Evolutionary conservation across 805 yeast genomes (phyloP), one percentile per base, ranked within the genome.

Genomic region (Candida insectalens): DNA sequence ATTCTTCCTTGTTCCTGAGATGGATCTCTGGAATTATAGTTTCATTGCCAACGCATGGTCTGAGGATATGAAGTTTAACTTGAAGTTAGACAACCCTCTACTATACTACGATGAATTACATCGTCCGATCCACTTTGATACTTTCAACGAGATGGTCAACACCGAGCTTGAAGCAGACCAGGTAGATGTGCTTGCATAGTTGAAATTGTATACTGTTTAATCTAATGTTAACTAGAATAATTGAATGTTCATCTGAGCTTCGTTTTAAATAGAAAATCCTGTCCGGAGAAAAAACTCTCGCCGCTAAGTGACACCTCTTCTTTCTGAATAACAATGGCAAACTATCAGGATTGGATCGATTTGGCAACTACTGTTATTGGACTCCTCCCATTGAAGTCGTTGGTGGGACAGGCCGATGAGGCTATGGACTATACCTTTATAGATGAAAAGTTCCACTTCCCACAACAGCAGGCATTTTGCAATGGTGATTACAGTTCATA

Each of bases 11-110:
- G 94, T 85, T 1, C 99, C 99, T 1, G 77, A 74, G 16, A 78
- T 79, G 21, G 77, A 74, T 37, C 52, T 85, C 20, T 92, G 99
- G 99, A 92, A 92, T 54, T 85, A 80, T 51, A 69, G 94, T 2
- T 89, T 92, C 47, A 69, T 84, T 60, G 92, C 96, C 2, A 78
- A 92, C 1, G 72, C 82, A 6, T 92, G 92, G 81, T 76, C 71
- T 45, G 61, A 74, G 4, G 68, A 69, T n/a, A 53, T 71, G 30
- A 64, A 61, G 5, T 84, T 69, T 46, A 74, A 64, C 10, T 51
- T 87, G 53, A 83, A 82, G 50, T 49, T 82, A 29, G 96, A 83
- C 48, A 61, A 75, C 13, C 99, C 99, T 2, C 46, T 80, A 25
- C 74, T 82, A 5, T 92, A 79, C 50, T 92, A 85, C 57, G 80